A percentile compares a stretch with the other conserved stretches of the same genome.
phyloP scores from a whole-genome alignment of 2,329 filamentous ascomycete species.

The Pleoardoris graminearum region DNA sequence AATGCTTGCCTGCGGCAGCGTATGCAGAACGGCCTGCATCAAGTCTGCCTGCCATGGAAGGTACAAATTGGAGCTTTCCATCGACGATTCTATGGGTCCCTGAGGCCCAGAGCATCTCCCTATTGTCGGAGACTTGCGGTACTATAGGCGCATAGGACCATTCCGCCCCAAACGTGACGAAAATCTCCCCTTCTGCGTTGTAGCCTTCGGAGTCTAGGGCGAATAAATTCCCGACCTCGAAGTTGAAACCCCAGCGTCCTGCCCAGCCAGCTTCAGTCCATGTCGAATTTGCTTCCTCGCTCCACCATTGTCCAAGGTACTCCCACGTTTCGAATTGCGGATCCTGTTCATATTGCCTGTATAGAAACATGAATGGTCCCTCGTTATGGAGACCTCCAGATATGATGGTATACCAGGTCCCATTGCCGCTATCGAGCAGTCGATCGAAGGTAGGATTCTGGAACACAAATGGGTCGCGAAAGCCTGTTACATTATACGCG shows the following conservation, averaged over 20 bases:
- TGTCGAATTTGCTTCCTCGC: slow-evolving; percentile 39
- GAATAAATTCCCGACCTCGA: slow-evolving; percentile 52
- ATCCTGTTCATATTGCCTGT: slow-evolving; percentile 41
- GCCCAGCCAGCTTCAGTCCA: slow-evolving; percentile 27
- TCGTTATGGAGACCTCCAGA: slow-evolving; percentile 47
- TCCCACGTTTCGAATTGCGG: slow-evolving; percentile 46
- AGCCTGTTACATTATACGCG: slow-evolving; percentile 49
- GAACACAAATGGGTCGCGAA: slow-evolving; percentile 51
- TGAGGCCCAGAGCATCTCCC: slow-evolving; percentile 50
- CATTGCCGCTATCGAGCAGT: slow-evolving; percentile 37
- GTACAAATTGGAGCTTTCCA: slow-evolving; percentile 36
- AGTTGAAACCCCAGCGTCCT: slow-evolving; percentile 48
- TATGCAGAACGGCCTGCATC: slow-evolving; percentile 51
- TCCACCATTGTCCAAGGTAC: slow-evolving; percentile 47
- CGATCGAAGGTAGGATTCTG: slow-evolving; percentile 45
- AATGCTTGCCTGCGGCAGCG: slow-evolving; percentile 49
- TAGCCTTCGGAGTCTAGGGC: slow-evolving; percentile 47
- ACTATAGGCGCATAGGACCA: slow-evolving; percentile 49
- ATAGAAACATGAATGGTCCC: slow-evolving; percentile 48
- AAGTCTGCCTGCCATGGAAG: slow-evolving; percentile 48
- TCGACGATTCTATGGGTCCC: slow-evolving; percentile 42
- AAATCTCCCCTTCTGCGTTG: slow-evolving; percentile 46
- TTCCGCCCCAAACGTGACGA: slow-evolving; percentile 50
- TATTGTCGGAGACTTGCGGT: slow-evolving; percentile 45
- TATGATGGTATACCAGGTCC: slow-evolving; percentile 47